Conservation (phyloP, 2,329 filamentous ascomycete species). For the Cladosporium sp. region DNA sequence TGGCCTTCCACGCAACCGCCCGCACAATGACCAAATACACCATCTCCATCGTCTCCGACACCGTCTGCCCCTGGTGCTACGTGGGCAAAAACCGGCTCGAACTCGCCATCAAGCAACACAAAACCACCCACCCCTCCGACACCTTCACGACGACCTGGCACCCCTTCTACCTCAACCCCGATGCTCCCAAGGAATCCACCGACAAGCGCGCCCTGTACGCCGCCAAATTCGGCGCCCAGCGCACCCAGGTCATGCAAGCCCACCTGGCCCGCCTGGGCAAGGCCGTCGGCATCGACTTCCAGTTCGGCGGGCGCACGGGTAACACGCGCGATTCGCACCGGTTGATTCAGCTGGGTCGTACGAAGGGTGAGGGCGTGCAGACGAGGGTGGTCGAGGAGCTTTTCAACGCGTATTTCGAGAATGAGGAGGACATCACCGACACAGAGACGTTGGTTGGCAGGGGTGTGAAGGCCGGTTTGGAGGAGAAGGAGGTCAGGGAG, state of each 20-base stretch:
- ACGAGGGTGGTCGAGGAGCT: conserved; percentile 58
- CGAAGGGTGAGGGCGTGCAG: conserved; percentile 52
- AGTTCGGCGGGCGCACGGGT: conserved; percentile 66
- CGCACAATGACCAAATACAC: conserved; percentile 67
- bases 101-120: conserved; percentile 63
- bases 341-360: conserved; percentile 64
- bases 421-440: conserved; percentile 45
- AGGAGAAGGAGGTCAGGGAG: conserved; percentile 38
- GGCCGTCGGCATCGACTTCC: conserved; percentile 68
- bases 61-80: conserved; percentile 74
- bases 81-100: conserved; percentile 73
- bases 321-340: conserved; percentile 78
- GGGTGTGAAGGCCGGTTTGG: conserved; percentile 42
- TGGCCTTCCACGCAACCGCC: conserved; percentile 23
- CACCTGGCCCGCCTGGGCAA: conserved; percentile 57
- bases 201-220: conserved; percentile 57
- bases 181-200: conserved; percentile 46
- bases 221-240: conserved; percentile 60
- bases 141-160: conserved; percentile 71
- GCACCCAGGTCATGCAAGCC: conserved; percentile 53
- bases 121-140: conserved; percentile 54
- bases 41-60: conserved; percentile 77
- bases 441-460: conserved; percentile 37
- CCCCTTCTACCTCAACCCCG: conserved; percentile 76
- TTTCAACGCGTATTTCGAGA: conserved; percentile 54